Percentiles rank a stretch among this genome's conserved stretches.
Evolutionary conservation across 1,284 basidiomycete species (phyloP).

Genomic region (Omphalotus olearius): DNA sequence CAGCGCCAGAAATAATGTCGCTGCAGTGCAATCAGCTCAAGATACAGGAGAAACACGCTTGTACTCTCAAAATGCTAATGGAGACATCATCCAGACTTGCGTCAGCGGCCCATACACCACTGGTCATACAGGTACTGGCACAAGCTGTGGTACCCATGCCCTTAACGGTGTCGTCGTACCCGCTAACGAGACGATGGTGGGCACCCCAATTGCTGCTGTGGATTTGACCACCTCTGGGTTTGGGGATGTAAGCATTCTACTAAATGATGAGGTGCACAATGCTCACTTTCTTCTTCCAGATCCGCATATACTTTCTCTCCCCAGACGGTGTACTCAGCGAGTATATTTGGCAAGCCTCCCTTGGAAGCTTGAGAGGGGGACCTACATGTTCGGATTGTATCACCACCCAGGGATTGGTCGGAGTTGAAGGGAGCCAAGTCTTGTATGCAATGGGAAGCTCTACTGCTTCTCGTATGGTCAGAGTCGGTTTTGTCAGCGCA

Average conservation of each 20-base stretch:
- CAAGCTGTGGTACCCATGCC: background rate
- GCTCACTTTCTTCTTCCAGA: background rate
- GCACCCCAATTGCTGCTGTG: background rate
- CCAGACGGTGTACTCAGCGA: background rate
- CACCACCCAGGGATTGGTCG: background rate
- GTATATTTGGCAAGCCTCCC: background rate
- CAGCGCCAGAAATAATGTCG: too few relatives aligned
- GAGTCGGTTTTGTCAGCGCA: background rate
- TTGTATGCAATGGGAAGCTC: background rate
- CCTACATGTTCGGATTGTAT: background rate
- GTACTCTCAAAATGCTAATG: conserved; percentile 1
- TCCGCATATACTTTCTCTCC: background rate
- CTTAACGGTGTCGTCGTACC: background rate
- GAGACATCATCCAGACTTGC: background rate
- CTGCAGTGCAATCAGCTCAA: too few relatives aligned
- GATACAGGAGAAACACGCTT: conserved; percentile 5
- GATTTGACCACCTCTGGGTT: background rate
- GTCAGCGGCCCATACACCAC: conserved; percentile 1
- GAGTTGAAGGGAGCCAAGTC: background rate
- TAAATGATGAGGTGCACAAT: too few relatives aligned
- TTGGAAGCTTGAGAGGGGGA: too few relatives aligned
- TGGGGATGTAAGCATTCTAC: too few relatives aligned
- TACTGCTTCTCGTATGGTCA: background rate
- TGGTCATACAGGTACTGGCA: background rate
- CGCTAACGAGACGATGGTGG: background rate